Conservation (phyloP, 495 filamentous ascomycete species). For the Talaromyces proteolyticus region DNA sequence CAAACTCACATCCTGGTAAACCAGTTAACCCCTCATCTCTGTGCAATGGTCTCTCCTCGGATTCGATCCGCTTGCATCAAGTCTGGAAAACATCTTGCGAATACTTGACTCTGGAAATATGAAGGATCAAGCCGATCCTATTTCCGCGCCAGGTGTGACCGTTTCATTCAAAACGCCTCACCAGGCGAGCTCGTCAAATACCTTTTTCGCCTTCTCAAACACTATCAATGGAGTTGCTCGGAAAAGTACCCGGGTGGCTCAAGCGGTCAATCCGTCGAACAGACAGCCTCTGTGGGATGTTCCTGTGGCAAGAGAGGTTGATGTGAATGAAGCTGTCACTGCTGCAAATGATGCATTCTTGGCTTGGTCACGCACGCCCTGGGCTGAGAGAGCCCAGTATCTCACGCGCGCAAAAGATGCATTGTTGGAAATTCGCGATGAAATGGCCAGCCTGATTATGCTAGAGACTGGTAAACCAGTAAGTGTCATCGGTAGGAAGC, state of each 20-base stretch:
- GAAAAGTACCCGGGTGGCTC: background rate
- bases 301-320: constrained; percentile 43
- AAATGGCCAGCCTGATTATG: constrained; percentile 12
- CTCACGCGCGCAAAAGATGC: constrained; percentile 5
- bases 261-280: constrained; percentile 28
- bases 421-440: constrained; percentile 8
- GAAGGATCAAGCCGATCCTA: background rate
- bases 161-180: background rate
- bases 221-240: constrained; percentile 5
- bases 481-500: background rate
- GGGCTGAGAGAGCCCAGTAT: constrained; percentile 26
- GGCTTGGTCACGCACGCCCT: constrained; percentile 34
- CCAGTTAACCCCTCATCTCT: too few relatives aligned
- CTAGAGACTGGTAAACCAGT: constrained; percentile 18
- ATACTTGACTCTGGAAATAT: too few relatives aligned
- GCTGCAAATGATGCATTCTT: constrained; percentile 37
- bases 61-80: too few relatives aligned
- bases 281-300: constrained; percentile 42
- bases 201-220: constrained; percentile 3
- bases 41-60: too few relatives aligned
- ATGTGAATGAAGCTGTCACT: constrained; percentile 43
- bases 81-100: too few relatives aligned
- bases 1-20: too few relatives aligned
- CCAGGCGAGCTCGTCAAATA: background rate
- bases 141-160: background rate